Evolutionary conservation across 129 eudicot species (phyloP).

Genomic region (Helianthus annuus): DNA sequence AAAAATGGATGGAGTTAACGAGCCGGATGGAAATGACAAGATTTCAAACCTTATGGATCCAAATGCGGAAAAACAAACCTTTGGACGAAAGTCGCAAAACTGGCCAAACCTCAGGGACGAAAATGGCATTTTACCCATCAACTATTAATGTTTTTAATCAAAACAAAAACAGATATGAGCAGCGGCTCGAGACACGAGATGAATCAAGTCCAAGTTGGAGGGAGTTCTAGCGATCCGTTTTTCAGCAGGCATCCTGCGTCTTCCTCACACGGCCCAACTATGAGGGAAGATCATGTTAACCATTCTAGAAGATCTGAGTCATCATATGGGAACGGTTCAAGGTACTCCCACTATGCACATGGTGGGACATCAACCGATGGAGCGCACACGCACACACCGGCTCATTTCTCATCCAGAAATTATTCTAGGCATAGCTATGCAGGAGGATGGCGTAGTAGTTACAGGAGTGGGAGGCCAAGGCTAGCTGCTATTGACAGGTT

Average conservation of each 20-base stretch:
- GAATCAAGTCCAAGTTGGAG: conserved; percentile 41
- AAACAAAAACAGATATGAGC: conserved; percentile 32
- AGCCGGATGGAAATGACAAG: too few relatives aligned
- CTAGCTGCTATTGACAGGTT: conserved; percentile 38
- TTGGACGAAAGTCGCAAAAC: too few relatives aligned
- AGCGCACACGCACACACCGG: conserved; percentile 29
- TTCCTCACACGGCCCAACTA: conserved; percentile 38
- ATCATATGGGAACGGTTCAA: conserved; percentile 36
- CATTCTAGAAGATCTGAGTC: conserved; percentile 44
- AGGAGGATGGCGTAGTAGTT: conserved; percentile 49
- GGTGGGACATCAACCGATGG: conserved; percentile 34
- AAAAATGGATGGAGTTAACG: too few relatives aligned
- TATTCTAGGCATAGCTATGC: conserved; percentile 41
- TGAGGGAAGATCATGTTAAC: conserved; percentile 38
- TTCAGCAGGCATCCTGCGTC: conserved; percentile 34
- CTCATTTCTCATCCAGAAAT: conserved; percentile 41
- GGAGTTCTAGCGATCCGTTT: conserved; percentile 24
- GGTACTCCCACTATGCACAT: conserved; percentile 41
- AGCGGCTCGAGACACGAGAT: conserved; percentile 29
- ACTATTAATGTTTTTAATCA: background rate
- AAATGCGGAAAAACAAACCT: too few relatives aligned
- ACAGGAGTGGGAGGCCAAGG: conserved; percentile 53
- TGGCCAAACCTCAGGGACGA: too few relatives aligned
- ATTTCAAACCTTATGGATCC: too few relatives aligned
- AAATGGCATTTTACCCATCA: background rate